These are phyloP conservation scores for Pelargonium citronellum DNA, from an alignment of 441 rosid genomes.

Conservation along the genomic window DNA sequence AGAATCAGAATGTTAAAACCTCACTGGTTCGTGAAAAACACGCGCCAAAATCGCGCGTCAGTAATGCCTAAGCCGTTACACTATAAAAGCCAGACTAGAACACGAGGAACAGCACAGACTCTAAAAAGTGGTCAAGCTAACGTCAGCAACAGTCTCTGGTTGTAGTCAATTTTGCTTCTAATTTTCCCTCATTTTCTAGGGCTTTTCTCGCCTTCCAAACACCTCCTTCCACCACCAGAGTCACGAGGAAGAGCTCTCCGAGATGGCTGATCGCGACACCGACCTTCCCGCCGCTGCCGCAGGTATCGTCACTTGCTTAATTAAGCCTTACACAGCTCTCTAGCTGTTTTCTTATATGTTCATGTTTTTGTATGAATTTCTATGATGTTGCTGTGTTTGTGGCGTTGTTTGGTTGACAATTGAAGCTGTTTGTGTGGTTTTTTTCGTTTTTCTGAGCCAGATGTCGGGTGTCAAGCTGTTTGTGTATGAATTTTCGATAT, in stretches of 20 bases:
- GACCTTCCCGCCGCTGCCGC: constrained; percentile 8
- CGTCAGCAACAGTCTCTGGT: neutral
- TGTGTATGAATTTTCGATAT: neutral
- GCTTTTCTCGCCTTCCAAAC: constrained; percentile 1
- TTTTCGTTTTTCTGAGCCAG: too few relatives aligned
- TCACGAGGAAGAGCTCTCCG: neutral
- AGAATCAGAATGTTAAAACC: too few relatives aligned
- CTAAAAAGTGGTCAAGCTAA: neutral
- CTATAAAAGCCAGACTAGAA: neutral
- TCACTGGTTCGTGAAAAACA: too few relatives aligned
- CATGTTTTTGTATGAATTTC: neutral
- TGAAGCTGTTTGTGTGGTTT: too few relatives aligned
- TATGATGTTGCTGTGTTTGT: neutral
- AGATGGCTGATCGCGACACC: constrained; percentile 1
- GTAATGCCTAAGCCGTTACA: too few relatives aligned
- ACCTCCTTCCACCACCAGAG: neutral
- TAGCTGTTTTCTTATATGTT: neutral
- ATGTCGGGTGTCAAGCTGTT: neutral
- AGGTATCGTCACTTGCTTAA: neutral
- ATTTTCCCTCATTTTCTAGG: constrained; percentile 7
- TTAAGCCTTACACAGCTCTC: neutral
- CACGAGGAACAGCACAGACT: constrained; percentile 1
- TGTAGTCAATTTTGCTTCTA: too few relatives aligned
- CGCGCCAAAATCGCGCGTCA: too few relatives aligned
- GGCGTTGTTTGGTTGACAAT: neutral